A percentile compares a stretch with the other conserved stretches of the same genome.
Conservation (phyloP, 768 basidiomycete genomes). For the Kwoniella dejecticola region DNA sequence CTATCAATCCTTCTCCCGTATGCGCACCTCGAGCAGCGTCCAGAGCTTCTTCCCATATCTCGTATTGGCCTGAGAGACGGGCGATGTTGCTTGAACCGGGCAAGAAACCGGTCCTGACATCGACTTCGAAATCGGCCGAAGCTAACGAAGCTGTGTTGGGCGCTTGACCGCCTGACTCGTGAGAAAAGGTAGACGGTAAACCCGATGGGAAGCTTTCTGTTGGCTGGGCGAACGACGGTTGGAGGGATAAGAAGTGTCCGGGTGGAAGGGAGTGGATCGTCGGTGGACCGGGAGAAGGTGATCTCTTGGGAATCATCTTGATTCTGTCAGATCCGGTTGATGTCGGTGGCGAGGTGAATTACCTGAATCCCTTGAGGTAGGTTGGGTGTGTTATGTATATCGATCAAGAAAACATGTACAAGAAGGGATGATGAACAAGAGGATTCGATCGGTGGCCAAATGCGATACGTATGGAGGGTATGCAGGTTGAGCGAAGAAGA, state of each 20-base stretch:
- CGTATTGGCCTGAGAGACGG: constrained; percentile 67
- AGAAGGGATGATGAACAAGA: background rate
- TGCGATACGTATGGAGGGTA: no score
- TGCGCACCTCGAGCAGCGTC: constrained; percentile 58
- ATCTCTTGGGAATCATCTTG: constrained; percentile 23
- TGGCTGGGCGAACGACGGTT: constrained; percentile 42
- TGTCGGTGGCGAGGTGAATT: constrained; percentile 5
- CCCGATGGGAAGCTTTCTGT: constrained; percentile 29
- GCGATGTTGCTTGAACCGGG: constrained; percentile 71
- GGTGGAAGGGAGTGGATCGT: constrained; percentile 29
- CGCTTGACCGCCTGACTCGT: constrained; percentile 45
- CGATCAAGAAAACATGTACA: background rate
- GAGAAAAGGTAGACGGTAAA: constrained; percentile 36
- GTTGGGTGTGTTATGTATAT: background rate
- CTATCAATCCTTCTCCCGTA: constrained; percentile 47
- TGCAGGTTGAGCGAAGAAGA: no score
- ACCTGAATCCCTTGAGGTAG: background rate
- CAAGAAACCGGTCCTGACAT: constrained; percentile 87
- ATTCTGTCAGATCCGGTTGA: no score
- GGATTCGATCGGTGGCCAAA: no score
- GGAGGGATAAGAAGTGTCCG: constrained; percentile 52
- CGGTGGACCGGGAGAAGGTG: constrained; percentile 7
- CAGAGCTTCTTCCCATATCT: constrained; percentile 67
- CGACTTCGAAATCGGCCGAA: constrained; percentile 88
- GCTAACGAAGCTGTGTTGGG: constrained; percentile 68